These are phyloP conservation scores for Alternaria burnsii DNA, from an alignment of 2,329 filamentous ascomycete species.

Conservation along the genomic window DNA sequence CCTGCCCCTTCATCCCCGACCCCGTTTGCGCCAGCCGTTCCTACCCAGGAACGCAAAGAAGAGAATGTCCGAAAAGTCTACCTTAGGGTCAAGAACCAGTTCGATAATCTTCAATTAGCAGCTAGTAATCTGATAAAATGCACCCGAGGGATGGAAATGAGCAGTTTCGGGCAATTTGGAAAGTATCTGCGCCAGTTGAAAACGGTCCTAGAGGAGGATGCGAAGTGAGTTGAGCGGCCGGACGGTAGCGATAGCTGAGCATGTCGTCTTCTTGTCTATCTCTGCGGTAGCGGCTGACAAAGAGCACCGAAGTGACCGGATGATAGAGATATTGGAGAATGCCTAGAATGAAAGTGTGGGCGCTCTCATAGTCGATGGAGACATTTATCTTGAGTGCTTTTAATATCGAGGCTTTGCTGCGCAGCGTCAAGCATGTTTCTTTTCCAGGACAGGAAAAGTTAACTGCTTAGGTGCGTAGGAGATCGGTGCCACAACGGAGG, in stretches of 20 bases:
- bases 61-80: slow-evolving; percentile 37
- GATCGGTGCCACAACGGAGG: neutral
- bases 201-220: slow-evolving; percentile 19
- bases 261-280: too few species aligned
- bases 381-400: neutral
- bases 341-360: neutral
- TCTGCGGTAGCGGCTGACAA: too few species aligned
- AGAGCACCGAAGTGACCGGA: too few species aligned
- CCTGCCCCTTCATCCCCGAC: slow-evolving; percentile 5
- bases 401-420: neutral
- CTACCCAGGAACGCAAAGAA: slow-evolving; percentile 7
- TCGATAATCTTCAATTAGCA: slow-evolving; percentile 25
- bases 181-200: slow-evolving; percentile 23
- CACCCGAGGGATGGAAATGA: slow-evolving; percentile 27
- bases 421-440: neutral
- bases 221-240: neutral
- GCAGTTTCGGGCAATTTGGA: slow-evolving; percentile 39
- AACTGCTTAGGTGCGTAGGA: neutral
- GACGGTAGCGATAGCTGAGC: too few species aligned
- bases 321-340: neutral
- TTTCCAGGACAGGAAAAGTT: neutral
- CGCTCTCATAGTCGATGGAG: neutral
- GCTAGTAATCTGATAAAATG: slow-evolving; percentile 13
- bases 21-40: neutral
- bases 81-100: slow-evolving; percentile 25